phyloP scores from a whole-genome alignment of 306 rosid species.

The Prunus campanulata region DNA sequence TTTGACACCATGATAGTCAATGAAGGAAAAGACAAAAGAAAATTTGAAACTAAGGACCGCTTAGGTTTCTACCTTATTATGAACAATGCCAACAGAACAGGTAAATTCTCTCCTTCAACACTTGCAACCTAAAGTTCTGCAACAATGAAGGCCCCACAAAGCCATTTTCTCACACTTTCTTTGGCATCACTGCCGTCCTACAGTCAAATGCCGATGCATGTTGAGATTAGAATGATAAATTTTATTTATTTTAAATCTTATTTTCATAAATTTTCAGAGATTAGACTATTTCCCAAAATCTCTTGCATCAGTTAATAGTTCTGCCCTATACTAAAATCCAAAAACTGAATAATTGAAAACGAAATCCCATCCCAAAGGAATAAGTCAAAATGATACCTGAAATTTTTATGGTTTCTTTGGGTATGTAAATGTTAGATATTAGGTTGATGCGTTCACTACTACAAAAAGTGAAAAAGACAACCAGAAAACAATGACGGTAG shows the following conservation, averaged over 20 bases:
- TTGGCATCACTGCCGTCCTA: slow-evolving; percentile 61
- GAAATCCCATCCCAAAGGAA: neutral
- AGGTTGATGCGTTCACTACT: neutral
- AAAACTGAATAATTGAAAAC: neutral
- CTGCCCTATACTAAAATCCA: neutral
- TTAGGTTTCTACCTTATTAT: slow-evolving; percentile 65
- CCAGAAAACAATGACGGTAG: no score
- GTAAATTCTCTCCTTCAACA: slow-evolving; percentile 87
- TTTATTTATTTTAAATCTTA: no score
- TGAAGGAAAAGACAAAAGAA: neutral
- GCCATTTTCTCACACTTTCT: slow-evolving; percentile 72
- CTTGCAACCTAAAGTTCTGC: slow-evolving; percentile 82
- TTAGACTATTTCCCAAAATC: neutral
- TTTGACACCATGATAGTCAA: slow-evolving; percentile 10
- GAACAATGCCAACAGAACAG: slow-evolving; percentile 99
- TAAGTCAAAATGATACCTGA: neutral
- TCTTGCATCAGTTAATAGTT: neutral
- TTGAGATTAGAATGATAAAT: neutral
- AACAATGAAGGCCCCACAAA: slow-evolving; percentile 84
- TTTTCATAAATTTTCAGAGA: neutral
- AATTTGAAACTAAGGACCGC: slow-evolving; percentile 7
- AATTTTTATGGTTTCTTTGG: neutral
- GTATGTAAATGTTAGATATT: neutral
- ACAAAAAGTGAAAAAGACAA: no score
- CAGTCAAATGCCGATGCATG: slow-evolving; percentile 14